phyloP scores from a whole-genome alignment of 306 rosid species.

The Mucuna pruriens region DNA sequence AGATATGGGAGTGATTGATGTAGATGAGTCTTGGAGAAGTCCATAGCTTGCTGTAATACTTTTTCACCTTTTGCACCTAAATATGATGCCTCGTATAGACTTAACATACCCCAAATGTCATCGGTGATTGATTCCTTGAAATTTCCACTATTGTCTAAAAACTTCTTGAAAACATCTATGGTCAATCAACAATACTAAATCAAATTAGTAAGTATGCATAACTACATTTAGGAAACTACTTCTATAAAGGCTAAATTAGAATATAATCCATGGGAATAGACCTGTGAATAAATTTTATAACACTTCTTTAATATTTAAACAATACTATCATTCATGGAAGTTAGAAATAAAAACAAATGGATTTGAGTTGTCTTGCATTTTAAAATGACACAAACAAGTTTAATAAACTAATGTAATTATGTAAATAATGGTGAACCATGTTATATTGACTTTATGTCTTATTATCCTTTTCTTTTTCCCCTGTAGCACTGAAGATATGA shows the following conservation, averaged over 20 bases:
- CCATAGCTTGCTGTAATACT: constrained; percentile 39
- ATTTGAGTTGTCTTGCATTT: background rate
- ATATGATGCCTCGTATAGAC: constrained; percentile 50
- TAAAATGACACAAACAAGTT: background rate
- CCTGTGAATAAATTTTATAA: background rate
- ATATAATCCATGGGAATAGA: background rate
- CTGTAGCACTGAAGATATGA: background rate
- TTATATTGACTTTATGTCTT: background rate
- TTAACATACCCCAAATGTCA: constrained; percentile 49
- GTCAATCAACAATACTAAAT: background rate
- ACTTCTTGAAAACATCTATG: constrained; percentile 41
- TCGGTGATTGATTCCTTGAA: constrained; percentile 41
- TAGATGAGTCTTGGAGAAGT: constrained; percentile 40
- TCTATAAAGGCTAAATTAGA: background rate
- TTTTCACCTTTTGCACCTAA: constrained; percentile 44
- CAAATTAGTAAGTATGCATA: background rate
- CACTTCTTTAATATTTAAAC: background rate
- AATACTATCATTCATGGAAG: background rate
- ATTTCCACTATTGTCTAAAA: constrained; percentile 38
- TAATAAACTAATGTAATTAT: no score
- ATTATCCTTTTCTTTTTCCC: background rate
- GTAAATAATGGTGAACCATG: background rate
- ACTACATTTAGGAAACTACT: background rate
- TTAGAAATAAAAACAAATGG: background rate
- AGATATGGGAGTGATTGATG: constrained; percentile 26